phyloP scores from a whole-genome alignment of 202 grass and related monocot genomes.

The Setaria italica region DNA sequence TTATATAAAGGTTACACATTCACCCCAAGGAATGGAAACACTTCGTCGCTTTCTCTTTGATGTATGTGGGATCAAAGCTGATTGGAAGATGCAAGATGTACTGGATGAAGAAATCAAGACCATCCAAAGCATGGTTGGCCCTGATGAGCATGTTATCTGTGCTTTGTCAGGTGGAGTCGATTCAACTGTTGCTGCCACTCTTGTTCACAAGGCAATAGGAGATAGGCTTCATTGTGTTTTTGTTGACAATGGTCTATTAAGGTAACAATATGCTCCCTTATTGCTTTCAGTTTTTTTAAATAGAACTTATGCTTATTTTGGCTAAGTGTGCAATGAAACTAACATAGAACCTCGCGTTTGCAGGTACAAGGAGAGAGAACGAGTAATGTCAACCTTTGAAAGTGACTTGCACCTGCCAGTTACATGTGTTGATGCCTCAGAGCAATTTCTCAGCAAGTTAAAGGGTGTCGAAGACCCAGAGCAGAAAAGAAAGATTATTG shows the following conservation, averaged over 20 bases:
- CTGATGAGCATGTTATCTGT: conserved; percentile 87
- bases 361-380: conserved; percentile 88
- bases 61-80: conserved; percentile 69
- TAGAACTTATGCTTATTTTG: not conserved
- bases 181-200: conserved; percentile 90
- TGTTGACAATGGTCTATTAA: conserved; percentile 89
- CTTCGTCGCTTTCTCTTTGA: conserved; percentile 77
- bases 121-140: conserved; percentile 66
- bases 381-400: conserved; percentile 85
- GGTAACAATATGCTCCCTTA: conserved; percentile 43
- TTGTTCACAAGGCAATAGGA: conserved; percentile 86
- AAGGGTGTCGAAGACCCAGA: conserved; percentile 91
- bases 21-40: conserved; percentile 82
- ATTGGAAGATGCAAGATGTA: conserved; percentile 96
- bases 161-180: conserved; percentile 90
- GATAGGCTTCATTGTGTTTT: conserved; percentile 91
- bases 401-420: conserved; percentile 83
- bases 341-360: conserved; percentile 25
- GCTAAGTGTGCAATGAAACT: conserved; percentile 20
- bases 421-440: conserved; percentile 81
- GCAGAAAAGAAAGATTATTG: conserved; percentile 92
- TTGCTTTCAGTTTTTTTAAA: conserved; percentile 7
- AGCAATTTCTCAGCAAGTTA: conserved; percentile 81
- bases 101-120: conserved; percentile 90
- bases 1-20: conserved; percentile 81